Percentiles rank a stretch among this genome's conserved stretches.
Evolutionary conservation across 306 rosid genomes (phyloP).

Genomic region (Castanopsis chinensis): DNA sequence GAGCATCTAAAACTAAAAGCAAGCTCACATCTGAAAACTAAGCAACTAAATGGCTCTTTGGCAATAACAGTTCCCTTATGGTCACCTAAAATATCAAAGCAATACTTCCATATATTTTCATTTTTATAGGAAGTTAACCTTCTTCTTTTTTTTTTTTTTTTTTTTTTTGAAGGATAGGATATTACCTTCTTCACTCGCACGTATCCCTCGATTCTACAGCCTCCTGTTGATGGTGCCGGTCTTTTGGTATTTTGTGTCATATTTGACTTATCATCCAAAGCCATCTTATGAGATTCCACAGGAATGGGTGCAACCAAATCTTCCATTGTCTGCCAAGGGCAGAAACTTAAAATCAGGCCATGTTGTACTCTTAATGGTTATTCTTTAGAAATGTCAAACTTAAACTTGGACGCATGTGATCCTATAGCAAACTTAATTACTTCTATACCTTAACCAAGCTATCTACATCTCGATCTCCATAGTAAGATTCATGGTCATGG

Average conservation of each 20-base stretch:
- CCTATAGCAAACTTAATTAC: constrained; percentile 16
- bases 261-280: constrained; percentile 66
- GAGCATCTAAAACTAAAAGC: not conserved
- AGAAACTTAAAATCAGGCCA: constrained; percentile 27
- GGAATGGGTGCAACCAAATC: constrained; percentile 60
- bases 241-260: constrained; percentile 52
- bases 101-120: not conserved
- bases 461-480: constrained; percentile 95
- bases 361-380: constrained; percentile 22
- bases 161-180: not conserved
- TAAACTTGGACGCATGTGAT: not conserved
- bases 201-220: constrained; percentile 88
- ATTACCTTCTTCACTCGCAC: constrained; percentile 93
- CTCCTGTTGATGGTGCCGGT: constrained; percentile 91
- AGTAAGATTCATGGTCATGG: constrained; percentile 93
- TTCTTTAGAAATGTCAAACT: not conserved
- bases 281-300: constrained; percentile 45
- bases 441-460: constrained; percentile 74
- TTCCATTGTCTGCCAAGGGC: constrained; percentile 68
- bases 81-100: constrained; percentile 3
- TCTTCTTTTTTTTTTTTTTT: constrained; percentile 31
- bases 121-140: constrained; percentile 43
- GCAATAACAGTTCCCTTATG: not conserved
- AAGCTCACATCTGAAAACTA: constrained; percentile 18
- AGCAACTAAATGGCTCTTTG: not conserved